phyloP scores from a whole-genome alignment of 306 rosid genomes.

The Carpinus fangiana region DNA sequence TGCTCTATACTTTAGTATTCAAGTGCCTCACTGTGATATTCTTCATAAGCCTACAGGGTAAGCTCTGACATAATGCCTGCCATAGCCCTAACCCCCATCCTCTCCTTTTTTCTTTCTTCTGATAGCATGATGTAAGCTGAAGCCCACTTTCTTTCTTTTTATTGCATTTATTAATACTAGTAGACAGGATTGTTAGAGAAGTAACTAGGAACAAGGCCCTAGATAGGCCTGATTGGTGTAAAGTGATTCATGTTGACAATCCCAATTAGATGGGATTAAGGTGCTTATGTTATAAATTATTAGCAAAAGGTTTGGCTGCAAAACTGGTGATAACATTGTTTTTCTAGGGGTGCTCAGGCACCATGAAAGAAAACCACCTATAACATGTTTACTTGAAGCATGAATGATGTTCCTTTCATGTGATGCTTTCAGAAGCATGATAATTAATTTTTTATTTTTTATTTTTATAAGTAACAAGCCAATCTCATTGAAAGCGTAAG shows the following conservation, averaged over 20 bases:
- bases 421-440: background rate
- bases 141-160: background rate
- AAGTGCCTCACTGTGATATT: slow-evolving; percentile 1
- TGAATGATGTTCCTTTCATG: background rate
- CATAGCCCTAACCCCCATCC: background rate
- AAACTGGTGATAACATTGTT: background rate
- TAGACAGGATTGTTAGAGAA: background rate
- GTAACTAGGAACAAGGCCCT: background rate
- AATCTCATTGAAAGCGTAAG: too few relatives aligned
- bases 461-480: too few relatives aligned
- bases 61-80: background rate
- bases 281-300: background rate
- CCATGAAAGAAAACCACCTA: background rate
- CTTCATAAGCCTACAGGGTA: background rate
- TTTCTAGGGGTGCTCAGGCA: background rate
- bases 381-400: background rate
- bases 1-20: background rate
- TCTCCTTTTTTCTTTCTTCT: background rate
- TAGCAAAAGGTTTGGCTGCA: background rate
- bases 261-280: background rate
- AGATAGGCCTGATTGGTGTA: background rate
- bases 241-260: background rate
- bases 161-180: background rate
- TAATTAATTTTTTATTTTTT: too few relatives aligned
- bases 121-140: slow-evolving; percentile 8